These are phyloP conservation scores for Carpinus viminea DNA, from an alignment of 306 rosid genomes.

Conservation along the genomic window DNA sequence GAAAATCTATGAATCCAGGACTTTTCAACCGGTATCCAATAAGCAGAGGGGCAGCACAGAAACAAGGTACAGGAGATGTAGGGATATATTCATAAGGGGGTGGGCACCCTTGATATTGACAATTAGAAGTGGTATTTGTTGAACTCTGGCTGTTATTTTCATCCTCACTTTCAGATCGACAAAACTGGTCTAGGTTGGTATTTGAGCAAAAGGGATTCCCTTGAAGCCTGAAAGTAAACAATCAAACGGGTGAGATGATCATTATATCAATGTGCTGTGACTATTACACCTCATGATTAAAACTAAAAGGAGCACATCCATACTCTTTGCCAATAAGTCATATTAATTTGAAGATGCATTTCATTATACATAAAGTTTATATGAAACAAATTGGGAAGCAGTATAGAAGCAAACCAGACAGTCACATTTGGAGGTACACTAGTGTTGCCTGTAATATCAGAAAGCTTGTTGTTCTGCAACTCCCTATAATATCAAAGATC, in stretches of 20 bases:
- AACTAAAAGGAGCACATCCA: neutral
- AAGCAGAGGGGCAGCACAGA: constrained; percentile 68
- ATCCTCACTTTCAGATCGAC: constrained; percentile 46
- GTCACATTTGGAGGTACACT: constrained; percentile 66
- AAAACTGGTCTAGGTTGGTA: constrained; percentile 38
- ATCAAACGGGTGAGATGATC: neutral
- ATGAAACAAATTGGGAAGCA: constrained; percentile 9
- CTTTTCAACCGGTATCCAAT: constrained; percentile 81
- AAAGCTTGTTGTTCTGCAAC: constrained; percentile 64
- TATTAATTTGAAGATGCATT: neutral
- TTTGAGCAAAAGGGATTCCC: constrained; percentile 83
- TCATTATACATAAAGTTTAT: neutral
- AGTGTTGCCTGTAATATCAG: constrained; percentile 54
- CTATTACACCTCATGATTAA: neutral
- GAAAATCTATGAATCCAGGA: constrained; percentile 76
- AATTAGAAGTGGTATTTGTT: constrained; percentile 30
- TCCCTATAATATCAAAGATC: constrained; percentile 57
- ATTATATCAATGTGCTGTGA: neutral
- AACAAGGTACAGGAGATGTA: constrained; percentile 39
- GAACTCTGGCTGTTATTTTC: constrained; percentile 13
- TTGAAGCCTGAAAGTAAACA: constrained; percentile 61
- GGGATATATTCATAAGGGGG: constrained; percentile 55
- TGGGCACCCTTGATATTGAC: constrained; percentile 51
- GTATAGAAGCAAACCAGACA: constrained; percentile 61
- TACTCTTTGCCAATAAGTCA: neutral